phyloP scores from a whole-genome alignment of 169 alveolate species.

The Plasmodium ovale region DNA sequence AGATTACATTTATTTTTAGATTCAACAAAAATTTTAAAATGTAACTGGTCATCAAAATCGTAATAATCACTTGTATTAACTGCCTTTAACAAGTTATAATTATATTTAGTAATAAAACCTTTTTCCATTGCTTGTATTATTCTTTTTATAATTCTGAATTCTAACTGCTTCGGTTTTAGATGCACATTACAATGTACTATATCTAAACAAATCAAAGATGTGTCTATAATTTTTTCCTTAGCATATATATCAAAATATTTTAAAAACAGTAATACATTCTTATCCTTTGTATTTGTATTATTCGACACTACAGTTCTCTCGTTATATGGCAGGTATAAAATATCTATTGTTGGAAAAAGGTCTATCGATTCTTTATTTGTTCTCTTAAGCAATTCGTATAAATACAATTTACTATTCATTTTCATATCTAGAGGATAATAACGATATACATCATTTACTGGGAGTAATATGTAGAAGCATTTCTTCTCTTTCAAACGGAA shows the following conservation, averaged over 20 bases:
- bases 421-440: constrained; percentile 57
- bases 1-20: constrained; percentile 64
- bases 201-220: constrained; percentile 52
- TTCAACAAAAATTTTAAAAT: constrained; percentile 68
- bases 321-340: constrained; percentile 58
- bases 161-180: constrained; percentile 64
- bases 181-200: constrained; percentile 33
- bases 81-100: constrained; percentile 28
- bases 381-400: constrained; percentile 54
- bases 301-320: constrained; percentile 23
- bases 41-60: constrained; percentile 23
- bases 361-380: constrained; percentile 65
- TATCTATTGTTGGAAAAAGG: constrained; percentile 65
- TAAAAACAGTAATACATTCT: constrained; percentile 27
- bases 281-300: constrained; percentile 6
- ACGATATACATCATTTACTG: constrained; percentile 41
- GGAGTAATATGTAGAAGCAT: constrained; percentile 47
- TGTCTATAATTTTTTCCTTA: constrained; percentile 41
- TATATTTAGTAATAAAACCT: constrained; percentile 48
- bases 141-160: constrained; percentile 5
- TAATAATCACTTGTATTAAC: constrained; percentile 9
- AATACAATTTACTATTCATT: constrained; percentile 16
- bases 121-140: constrained; percentile 70
- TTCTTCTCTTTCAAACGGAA: constrained; percentile 26
- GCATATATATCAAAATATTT: constrained; percentile 74